Evolutionary conservation across 2,329 filamentous ascomycete genomes (phyloP), one percentile per base, ranked within the genome.

Genomic region (Diaporthe velutina): DNA sequence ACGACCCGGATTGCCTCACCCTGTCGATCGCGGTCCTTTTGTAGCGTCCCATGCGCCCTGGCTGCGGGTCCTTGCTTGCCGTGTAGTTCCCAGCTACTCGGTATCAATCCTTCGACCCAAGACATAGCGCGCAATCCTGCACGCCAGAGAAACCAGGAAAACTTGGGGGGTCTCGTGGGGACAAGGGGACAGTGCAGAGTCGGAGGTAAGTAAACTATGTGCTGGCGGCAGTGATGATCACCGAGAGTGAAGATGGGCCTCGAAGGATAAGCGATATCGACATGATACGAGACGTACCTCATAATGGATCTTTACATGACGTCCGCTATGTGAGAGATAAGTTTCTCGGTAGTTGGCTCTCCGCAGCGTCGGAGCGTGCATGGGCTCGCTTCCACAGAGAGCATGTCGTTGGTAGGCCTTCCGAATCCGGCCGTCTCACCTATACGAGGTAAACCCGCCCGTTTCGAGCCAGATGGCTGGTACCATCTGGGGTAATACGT

Each of bases 401-500:
- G 13, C 48, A 54, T 40, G 45, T 54, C 45, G 45, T 67, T 67
- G 64, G 45, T 38, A 38, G 30, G 42, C 4, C 48, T 22, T 54
- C 64, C 64, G 15, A 38, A 68, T 68, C 64, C 30, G 64, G 64
- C 33, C 40, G 64, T 68, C 64, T 68, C 64, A 68, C 64, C 48
- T 54, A 40, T 68, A 68, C 64, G 64, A 68, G 64, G 42, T 33
- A 38, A 35, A 50, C 25, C 64, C 48, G 48, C 64, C 64, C 48
- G 64, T 54, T 60, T 54, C n/a, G 48, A 68, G 40, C 64, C 64
- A 54, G 15, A 68, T 40, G 64, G 64, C 33, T 40, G 64, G 64
- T 38, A 68, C 64, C n/a, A 68, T 68, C 64, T 15, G 64, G 64
- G 64, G 64, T 68, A 68, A 68, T 48, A 68, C 64, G 50, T 30